A percentile compares a stretch with the other conserved stretches of the same genome.
phyloP scores from a whole-genome alignment of 495 filamentous ascomycete genomes.

The Thermochaetoides thermophila region DNA sequence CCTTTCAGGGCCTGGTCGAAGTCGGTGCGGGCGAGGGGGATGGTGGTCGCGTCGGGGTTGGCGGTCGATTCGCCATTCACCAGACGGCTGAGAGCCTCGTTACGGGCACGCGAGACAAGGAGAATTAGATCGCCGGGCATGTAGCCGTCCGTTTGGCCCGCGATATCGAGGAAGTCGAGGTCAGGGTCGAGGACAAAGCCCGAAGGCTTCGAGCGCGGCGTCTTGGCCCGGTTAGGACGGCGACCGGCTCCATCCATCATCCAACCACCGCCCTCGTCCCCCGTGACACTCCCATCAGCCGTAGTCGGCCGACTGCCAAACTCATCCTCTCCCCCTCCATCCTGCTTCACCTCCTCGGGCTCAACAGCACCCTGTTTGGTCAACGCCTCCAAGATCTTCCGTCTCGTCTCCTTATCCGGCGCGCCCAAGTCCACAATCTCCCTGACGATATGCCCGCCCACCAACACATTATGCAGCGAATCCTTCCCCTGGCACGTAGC shows the following conservation, averaged over 20 bases:
- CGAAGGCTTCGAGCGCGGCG: constrained; percentile 25
- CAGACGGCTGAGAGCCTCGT: constrained; percentile 75
- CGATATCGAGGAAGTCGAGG: constrained; percentile 86
- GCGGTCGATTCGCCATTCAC: constrained; percentile 32
- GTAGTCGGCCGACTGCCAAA: constrained; percentile 36
- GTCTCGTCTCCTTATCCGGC: constrained; percentile 81
- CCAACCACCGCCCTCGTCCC: constrained; percentile 46
- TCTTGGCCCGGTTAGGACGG: constrained; percentile 7
- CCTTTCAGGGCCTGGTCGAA: constrained; percentile 74
- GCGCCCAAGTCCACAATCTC: constrained; percentile 77
- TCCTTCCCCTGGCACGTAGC: constrained; percentile 92
- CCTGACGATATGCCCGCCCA: constrained; percentile 64
- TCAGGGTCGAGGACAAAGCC: constrained; percentile 53
- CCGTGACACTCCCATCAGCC: constrained; percentile 31
- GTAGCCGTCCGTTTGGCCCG: constrained; percentile 88
- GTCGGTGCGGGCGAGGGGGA: constrained; percentile 53
- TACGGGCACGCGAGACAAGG: constrained; percentile 73
- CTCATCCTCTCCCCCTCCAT: too few species aligned
- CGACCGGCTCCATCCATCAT: constrained; percentile 45
- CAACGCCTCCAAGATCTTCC: constrained; percentile 64
- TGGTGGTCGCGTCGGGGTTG: constrained; percentile 16
- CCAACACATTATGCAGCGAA: constrained; percentile 61
- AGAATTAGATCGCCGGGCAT: constrained; percentile 90
- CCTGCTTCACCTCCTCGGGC: constrained; percentile 24
- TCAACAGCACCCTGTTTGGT: constrained; percentile 30